Percentiles rank a stretch among this genome's conserved stretches.
Conservation (phyloP, 2,329 filamentous ascomycete genomes). For the Aurifilum marmelostoma region DNA sequence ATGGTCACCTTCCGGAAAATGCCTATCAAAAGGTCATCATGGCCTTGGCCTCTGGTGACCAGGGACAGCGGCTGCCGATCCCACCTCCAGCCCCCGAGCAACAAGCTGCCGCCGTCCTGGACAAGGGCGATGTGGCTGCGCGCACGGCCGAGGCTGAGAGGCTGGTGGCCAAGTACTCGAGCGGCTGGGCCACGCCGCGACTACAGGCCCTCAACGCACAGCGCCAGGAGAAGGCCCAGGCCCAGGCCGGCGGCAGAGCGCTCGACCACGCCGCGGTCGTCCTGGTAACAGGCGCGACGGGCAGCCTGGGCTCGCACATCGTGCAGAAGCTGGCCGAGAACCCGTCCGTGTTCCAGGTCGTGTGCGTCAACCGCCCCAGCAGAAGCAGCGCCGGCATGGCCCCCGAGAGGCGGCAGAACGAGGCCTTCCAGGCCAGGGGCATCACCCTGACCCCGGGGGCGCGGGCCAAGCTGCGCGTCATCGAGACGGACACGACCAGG, state of each 20-base stretch:
- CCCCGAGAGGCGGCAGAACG: slow-evolving; percentile 37
- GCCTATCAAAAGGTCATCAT: slow-evolving; percentile 12
- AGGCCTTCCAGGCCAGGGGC: slow-evolving; percentile 32
- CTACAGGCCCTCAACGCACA: too few species aligned
- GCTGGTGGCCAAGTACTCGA: slow-evolving; percentile 5
- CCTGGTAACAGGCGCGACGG: slow-evolving; percentile 44
- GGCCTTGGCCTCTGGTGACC: not conserved
- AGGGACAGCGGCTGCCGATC: not conserved
- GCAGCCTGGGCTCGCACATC: slow-evolving; percentile 44
- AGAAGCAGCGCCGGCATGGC: slow-evolving; percentile 32
- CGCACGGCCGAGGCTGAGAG: slow-evolving; percentile 8
- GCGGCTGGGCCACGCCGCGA: not conserved
- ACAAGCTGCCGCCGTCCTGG: too few species aligned
- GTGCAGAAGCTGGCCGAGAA: slow-evolving; percentile 36
- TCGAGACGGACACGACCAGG: slow-evolving; percentile 47
- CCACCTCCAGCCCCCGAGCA: too few species aligned
- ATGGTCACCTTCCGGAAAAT: slow-evolving; percentile 26
- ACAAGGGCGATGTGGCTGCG: not conserved
- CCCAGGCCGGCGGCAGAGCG: too few species aligned
- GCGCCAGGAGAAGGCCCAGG: too few species aligned
- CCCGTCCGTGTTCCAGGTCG: slow-evolving; percentile 35
- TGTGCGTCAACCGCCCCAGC: slow-evolving; percentile 51
- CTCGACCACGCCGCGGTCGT: slow-evolving; percentile 30
- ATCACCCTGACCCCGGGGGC: slow-evolving; percentile 15
- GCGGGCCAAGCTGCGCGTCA: slow-evolving; percentile 43